A percentile compares a stretch with the other conserved stretches of the same genome.
Conservation (phyloP, 257 asterid species). For the Leptodermis oblonga region DNA sequence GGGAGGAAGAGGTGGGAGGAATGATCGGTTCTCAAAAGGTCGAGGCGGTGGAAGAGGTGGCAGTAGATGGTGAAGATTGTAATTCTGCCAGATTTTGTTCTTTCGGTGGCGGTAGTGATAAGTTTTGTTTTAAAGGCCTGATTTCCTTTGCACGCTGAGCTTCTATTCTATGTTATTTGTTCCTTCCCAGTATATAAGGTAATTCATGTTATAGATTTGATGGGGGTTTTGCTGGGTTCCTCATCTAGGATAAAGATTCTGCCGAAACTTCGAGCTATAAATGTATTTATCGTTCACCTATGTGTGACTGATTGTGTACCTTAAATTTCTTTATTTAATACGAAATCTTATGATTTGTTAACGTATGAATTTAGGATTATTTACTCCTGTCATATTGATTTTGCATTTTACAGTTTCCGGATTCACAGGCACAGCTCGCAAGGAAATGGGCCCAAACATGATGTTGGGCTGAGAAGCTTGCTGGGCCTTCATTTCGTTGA, state of each 20-base stretch:
- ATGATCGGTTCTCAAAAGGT: slow-evolving; percentile 27
- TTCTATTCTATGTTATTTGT: neutral
- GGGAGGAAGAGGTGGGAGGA: slow-evolving; percentile 33
- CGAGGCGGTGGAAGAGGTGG: slow-evolving; percentile 36
- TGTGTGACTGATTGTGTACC: neutral
- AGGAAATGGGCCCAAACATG: no score
- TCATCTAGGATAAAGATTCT: neutral
- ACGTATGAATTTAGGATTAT: no score
- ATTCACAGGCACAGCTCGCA: no score
- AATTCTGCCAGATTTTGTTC: no score
- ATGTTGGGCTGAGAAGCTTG: no score
- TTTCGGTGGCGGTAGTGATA: slow-evolving; percentile 11
- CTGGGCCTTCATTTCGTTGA: no score
- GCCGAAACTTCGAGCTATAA: slow-evolving; percentile 4
- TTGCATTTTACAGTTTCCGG: no score
- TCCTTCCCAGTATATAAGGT: slow-evolving; percentile 9
- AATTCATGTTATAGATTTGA: neutral
- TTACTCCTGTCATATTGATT: no score
- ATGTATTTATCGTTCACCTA: neutral
- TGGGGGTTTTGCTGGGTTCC: slow-evolving; percentile 19
- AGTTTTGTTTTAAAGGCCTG: neutral
- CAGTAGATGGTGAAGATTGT: slow-evolving; percentile 50
- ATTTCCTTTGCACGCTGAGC: neutral
- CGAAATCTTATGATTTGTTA: no score
- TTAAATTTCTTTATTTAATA: no score